Evolutionary conservation across 768 basidiomycete genomes (phyloP).

Genomic region (Termitomyces sp.): DNA sequence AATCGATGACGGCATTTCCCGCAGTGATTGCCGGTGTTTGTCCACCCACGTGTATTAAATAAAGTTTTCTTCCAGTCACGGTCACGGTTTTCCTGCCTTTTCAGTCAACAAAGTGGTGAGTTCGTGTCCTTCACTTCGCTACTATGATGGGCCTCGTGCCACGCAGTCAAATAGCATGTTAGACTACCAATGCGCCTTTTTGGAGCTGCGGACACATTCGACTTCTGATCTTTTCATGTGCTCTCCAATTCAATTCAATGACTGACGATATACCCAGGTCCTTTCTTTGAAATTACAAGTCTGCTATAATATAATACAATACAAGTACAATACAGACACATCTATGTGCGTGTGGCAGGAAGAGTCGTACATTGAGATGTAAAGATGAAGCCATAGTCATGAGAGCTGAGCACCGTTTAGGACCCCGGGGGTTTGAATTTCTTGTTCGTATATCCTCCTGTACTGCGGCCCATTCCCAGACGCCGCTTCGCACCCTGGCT

Average conservation of each 20-base stretch:
- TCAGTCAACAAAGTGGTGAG: constrained; percentile 9
- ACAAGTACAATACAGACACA: constrained; percentile 1
- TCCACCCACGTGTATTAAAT: background rate
- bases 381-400: background rate
- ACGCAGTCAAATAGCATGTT: constrained; percentile 42
- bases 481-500: constrained; percentile 43
- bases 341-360: background rate
- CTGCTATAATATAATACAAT: background rate
- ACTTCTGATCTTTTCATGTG: constrained; percentile 22
- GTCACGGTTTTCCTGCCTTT: background rate
- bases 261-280: constrained; percentile 5
- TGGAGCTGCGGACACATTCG: constrained; percentile 35
- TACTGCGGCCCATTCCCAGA: constrained; percentile 55
- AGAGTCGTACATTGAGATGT: background rate
- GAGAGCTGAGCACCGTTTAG: constrained; percentile 9
- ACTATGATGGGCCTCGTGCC: constrained; percentile 34
- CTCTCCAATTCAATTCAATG: background rate
- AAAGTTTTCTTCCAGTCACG: background rate
- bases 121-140: background rate
- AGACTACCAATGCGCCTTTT: constrained; percentile 41
- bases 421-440: constrained; percentile 59
- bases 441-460: constrained; percentile 56
- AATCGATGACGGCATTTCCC: background rate
- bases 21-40: constrained; percentile 7
- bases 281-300: background rate